phyloP scores from a whole-genome alignment of 1,139 yeast genomes.

The Yamadazyma pseudoaaseri region DNA sequence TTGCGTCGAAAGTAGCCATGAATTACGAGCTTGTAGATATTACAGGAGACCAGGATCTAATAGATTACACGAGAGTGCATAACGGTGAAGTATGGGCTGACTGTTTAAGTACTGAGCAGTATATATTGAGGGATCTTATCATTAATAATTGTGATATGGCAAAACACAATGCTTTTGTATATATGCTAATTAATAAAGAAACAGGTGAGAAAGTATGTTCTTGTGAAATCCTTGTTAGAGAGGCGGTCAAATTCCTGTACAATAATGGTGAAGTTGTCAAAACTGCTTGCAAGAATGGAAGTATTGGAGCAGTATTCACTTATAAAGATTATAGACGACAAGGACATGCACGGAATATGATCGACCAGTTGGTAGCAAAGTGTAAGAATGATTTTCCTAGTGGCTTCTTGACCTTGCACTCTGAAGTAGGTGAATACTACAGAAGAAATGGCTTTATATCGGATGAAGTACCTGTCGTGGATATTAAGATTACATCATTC shows the following conservation, averaged over 20 bases:
- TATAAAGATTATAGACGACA: slow-evolving; percentile 55
- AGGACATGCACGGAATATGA: slow-evolving; percentile 65
- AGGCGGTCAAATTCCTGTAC: slow-evolving; percentile 24
- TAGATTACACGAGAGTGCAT: slow-evolving; percentile 46
- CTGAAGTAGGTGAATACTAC: slow-evolving; percentile 74
- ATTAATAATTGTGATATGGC: slow-evolving; percentile 39
- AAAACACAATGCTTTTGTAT: slow-evolving; percentile 26
- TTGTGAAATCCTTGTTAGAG: slow-evolving; percentile 37
- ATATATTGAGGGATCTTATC: slow-evolving; percentile 48
- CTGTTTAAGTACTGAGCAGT: slow-evolving; percentile 43
- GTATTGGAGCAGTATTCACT: slow-evolving; percentile 69
- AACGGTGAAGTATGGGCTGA: slow-evolving; percentile 59
- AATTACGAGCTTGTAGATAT: slow-evolving; percentile 20
- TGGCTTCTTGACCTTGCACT: slow-evolving; percentile 56
- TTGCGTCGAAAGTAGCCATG: no score
- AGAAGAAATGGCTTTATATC: slow-evolving; percentile 56
- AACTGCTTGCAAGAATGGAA: slow-evolving; percentile 39
- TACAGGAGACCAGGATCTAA: slow-evolving; percentile 36
- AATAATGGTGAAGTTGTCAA: slow-evolving; percentile 19
- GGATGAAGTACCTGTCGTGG: slow-evolving; percentile 35
- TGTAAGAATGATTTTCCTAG: slow-evolving; percentile 26
- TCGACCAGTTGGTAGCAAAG: slow-evolving; percentile 42
- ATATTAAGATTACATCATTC: slow-evolving; percentile 1
- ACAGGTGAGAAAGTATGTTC: slow-evolving; percentile 29
- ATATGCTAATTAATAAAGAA: slow-evolving; percentile 24